phyloP scores from a whole-genome alignment of 768 basidiomycete genomes.

The Leccinellum albellum region DNA sequence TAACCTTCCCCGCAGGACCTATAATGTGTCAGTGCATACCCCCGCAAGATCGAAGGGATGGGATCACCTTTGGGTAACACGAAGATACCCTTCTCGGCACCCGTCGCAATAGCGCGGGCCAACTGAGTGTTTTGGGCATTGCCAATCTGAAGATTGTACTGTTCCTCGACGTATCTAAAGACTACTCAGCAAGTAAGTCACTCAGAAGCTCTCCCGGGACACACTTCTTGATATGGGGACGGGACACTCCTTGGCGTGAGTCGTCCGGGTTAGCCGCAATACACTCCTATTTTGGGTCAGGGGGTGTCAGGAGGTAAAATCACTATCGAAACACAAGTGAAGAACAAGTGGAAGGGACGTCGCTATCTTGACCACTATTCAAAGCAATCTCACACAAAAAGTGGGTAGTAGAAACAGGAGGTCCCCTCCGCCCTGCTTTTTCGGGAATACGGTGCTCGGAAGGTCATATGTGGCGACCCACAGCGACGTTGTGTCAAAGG shows the following conservation, averaged over 20 bases:
- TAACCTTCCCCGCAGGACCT: slow-evolving; percentile 55
- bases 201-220: slow-evolving; percentile 23
- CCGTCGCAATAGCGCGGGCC: slow-evolving; percentile 74
- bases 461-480: slow-evolving; percentile 7
- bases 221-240: slow-evolving; percentile 91
- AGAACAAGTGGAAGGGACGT: slow-evolving; percentile 4
- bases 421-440: slow-evolving; percentile 42
- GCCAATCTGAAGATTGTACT: slow-evolving; percentile 78
- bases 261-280: slow-evolving; percentile 72
- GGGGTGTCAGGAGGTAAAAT: slow-evolving; percentile 18
- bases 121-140: slow-evolving; percentile 76
- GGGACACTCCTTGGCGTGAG: slow-evolving; percentile 79
- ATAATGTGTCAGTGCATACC: slow-evolving; percentile 4
- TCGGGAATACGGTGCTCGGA: slow-evolving; percentile 17
- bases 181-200: slow-evolving; percentile 17
- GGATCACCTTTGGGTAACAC: slow-evolving; percentile 78
- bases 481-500: slow-evolving; percentile 2
- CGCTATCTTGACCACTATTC: slow-evolving; percentile 3
- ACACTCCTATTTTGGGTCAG: slow-evolving; percentile 61
- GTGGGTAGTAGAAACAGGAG: slow-evolving; percentile 9
- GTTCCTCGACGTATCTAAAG: slow-evolving; percentile 74
- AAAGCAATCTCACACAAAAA: slow-evolving; percentile 12
- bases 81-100: slow-evolving; percentile 80
- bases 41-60: not conserved
- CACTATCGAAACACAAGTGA: slow-evolving; percentile 3